Conservation (phyloP, 371 early-diverging fungal species). For the Mucor saturninus region DNA sequence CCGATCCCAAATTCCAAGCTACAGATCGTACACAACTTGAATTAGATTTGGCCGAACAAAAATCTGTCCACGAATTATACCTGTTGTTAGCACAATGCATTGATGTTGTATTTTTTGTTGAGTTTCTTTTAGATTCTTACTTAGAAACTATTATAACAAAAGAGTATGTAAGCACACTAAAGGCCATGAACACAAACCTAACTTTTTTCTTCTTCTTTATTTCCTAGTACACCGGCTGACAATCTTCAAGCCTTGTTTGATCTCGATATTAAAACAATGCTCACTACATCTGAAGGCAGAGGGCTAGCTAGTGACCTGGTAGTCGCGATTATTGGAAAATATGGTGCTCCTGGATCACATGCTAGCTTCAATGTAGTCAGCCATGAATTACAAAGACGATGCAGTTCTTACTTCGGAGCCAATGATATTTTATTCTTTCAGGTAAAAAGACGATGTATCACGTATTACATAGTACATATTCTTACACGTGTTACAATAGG, state of each 20-base stretch:
- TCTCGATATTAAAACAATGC: slow-evolving; percentile 65
- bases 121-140: slow-evolving; percentile 64
- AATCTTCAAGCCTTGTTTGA: slow-evolving; percentile 46
- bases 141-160: slow-evolving; percentile 1
- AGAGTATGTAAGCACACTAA: slow-evolving; percentile 2
- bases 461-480: background rate
- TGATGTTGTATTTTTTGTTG: slow-evolving; percentile 79
- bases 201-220: background rate
- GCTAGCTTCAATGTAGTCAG: slow-evolving; percentile 50
- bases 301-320: slow-evolving; percentile 72
- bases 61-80: slow-evolving; percentile 71
- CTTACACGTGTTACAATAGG: slow-evolving; percentile 23
- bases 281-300: slow-evolving; percentile 65
- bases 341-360: slow-evolving; percentile 42
- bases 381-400: slow-evolving; percentile 62
- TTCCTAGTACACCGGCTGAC: slow-evolving; percentile 26
- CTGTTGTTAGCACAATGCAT: slow-evolving; percentile 66
- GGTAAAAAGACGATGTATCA: slow-evolving; percentile 35
- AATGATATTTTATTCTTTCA: slow-evolving; percentile 79
- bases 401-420: slow-evolving; percentile 73
- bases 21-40: slow-evolving; percentile 24
- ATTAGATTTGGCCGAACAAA: slow-evolving; percentile 63
- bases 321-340: slow-evolving; percentile 71
- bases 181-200: background rate
- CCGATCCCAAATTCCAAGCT: slow-evolving; percentile 33